Conservation (phyloP, 1,139 yeast genomes). For the Suhomyces yuchorum region DNA sequence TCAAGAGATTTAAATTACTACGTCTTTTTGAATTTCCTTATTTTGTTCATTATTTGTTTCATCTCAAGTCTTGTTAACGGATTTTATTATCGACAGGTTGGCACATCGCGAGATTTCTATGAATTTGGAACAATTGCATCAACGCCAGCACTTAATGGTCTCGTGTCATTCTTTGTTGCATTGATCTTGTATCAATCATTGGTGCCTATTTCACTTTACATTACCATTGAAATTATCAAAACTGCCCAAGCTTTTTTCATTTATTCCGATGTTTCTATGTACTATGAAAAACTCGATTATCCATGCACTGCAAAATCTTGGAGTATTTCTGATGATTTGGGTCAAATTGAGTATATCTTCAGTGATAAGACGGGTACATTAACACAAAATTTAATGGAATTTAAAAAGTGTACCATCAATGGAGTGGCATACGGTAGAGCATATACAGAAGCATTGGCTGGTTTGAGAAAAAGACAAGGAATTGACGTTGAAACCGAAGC, state of each 20-base stretch:
- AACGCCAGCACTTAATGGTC: slow-evolving; percentile 52
- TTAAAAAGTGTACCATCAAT: slow-evolving; percentile 59
- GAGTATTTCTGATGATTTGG: slow-evolving; percentile 65
- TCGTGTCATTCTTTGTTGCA: slow-evolving; percentile 53
- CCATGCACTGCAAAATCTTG: slow-evolving; percentile 65
- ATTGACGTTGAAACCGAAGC: slow-evolving; percentile 54
- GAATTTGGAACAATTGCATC: slow-evolving; percentile 57
- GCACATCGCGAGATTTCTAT: slow-evolving; percentile 43
- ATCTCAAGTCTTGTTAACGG: slow-evolving; percentile 57
- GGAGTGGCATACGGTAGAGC: slow-evolving; percentile 60
- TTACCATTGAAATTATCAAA: slow-evolving; percentile 61
- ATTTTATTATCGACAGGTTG: slow-evolving; percentile 38
- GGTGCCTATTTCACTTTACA: slow-evolving; percentile 62
- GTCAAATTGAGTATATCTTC: slow-evolving; percentile 64
- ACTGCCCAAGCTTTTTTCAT: slow-evolving; percentile 61
- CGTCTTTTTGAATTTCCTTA: slow-evolving; percentile 49
- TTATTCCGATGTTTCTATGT: slow-evolving; percentile 54
- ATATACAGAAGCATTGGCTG: slow-evolving; percentile 63
- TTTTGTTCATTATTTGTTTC: slow-evolving; percentile 53
- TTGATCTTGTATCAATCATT: slow-evolving; percentile 58
- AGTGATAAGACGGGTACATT: slow-evolving; percentile 65
- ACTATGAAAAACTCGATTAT: slow-evolving; percentile 52
- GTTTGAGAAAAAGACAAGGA: slow-evolving; percentile 58
- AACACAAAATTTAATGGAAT: slow-evolving; percentile 64
- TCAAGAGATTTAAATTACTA: slow-evolving; percentile 54